These are phyloP conservation scores for Podospora australis DNA, from an alignment of 495 filamentous ascomycete genomes.

Conservation along the genomic window DNA sequence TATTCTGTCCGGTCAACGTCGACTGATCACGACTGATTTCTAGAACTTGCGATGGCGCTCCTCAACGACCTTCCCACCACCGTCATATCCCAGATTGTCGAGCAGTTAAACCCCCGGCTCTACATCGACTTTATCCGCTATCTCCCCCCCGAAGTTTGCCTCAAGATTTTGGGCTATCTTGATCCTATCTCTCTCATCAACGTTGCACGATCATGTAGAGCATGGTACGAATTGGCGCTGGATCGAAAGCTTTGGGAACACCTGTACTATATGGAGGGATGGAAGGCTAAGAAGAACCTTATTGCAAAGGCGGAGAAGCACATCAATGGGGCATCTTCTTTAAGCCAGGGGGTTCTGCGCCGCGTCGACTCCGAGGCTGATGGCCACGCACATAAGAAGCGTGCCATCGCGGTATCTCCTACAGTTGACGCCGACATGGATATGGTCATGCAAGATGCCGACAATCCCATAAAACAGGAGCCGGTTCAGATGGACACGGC, in stretches of 20 bases:
- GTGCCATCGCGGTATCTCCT: constrained; percentile 34
- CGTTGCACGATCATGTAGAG: constrained; percentile 68
- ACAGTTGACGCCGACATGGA: constrained; percentile 37
- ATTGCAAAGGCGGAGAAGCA: constrained; percentile 62
- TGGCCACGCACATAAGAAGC: constrained; percentile 39
- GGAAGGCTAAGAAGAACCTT: constrained; percentile 63
- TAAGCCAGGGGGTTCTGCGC: constrained; percentile 23
- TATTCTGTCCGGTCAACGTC: background rate
- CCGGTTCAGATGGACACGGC: constrained; percentile 22
- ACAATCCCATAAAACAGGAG: constrained; percentile 21
- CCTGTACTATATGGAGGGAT: constrained; percentile 77
- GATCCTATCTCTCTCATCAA: constrained; percentile 68
- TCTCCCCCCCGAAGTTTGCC: constrained; percentile 81
- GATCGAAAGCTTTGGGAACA: constrained; percentile 83
- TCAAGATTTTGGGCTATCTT: constrained; percentile 81
- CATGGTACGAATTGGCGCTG: constrained; percentile 75
- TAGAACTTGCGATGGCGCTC: constrained; percentile 59
- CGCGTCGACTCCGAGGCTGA: constrained; percentile 29
- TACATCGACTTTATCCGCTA: constrained; percentile 86
- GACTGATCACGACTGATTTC: constrained; percentile 4
- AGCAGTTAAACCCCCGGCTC: constrained; percentile 66
- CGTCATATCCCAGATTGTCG: constrained; percentile 67
- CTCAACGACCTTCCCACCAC: constrained; percentile 69
- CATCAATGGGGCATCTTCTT: constrained; percentile 27
- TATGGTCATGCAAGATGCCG: constrained; percentile 39